Base-by-base conservation (phyloP, 441 rosid species). In the Aleurites moluccanus region DNA sequence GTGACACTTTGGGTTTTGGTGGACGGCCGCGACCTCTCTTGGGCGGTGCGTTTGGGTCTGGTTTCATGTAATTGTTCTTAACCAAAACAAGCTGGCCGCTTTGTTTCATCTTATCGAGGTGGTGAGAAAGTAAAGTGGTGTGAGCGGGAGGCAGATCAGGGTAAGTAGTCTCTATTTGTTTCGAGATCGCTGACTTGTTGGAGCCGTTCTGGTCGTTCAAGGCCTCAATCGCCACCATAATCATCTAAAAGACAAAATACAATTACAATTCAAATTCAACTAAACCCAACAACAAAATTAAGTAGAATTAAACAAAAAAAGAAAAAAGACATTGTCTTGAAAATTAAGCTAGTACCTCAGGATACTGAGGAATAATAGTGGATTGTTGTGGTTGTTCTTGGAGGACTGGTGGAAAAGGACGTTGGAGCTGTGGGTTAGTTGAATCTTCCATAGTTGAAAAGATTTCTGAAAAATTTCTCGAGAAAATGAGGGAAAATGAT, bases 11-110 rank as follows among this genome's bases (percentile, higher is more conserved):
- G 0, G 95, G 82, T 75, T 91, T 91, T 0, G 92, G 92, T 6
- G 94, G 94, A 35, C 98, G 97, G 53, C 98, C 98, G 10, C 98
- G 97, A 27, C 96, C 94, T 16, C 97, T 83, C 81, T 85, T 90
- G 8, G 93, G 88, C 2, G 92, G 94, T 27, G 89, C 88, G 66
- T 83, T 76, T 0, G 90, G 91, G 81, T 85, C 84, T 2, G 91
- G 93, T 38, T 81, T 90, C 87, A 82, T 74, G 91, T 85, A 91
- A 75, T 87, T 91, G 85, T 89, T 88, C 74, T 90, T 91, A 3
- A 79, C 85, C 64, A 90, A 3, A 3, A 80, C 78, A 44, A 93
- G 79, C 82, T 93, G 85, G 0, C 98, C 93, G 35, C 75, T 78
- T 11, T 77, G 83, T 75, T 88, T 91, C 93, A 91, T 84, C 73